Conservation (phyloP, 768 basidiomycete species). For the Lactarius sp. region DNA sequence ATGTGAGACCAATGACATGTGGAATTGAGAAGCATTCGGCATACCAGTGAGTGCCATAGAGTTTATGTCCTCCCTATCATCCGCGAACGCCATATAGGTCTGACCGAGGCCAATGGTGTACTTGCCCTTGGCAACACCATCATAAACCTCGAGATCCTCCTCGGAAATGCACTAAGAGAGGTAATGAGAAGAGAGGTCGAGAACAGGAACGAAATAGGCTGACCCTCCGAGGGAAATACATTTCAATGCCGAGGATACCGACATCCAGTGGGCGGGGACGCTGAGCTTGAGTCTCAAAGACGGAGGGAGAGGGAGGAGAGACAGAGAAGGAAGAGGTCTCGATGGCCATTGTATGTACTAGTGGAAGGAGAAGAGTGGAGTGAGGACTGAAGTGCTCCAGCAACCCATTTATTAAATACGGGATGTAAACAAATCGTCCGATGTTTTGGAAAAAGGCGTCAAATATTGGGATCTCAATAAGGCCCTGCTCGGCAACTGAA, state of each 20-base stretch:
- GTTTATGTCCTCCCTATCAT: slow-evolving; percentile 99
- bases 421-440: slow-evolving; percentile 19
- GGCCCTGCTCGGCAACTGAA: too few relatives aligned
- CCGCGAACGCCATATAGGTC: slow-evolving; percentile 97
- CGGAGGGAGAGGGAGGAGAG: slow-evolving; percentile 13
- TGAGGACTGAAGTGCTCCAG: not conserved
- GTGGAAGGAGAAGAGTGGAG: not conserved
- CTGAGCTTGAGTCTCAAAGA: slow-evolving; percentile 24
- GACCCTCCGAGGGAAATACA: slow-evolving; percentile 26
- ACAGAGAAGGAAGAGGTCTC: slow-evolving; percentile 10
- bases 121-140: slow-evolving; percentile 60
- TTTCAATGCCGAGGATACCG: slow-evolving; percentile 26
- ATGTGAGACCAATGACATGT: slow-evolving; percentile 4
- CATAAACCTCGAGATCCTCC: slow-evolving; percentile 54
- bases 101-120: slow-evolving; percentile 99
- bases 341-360: slow-evolving; percentile 24
- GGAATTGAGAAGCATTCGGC: slow-evolving; percentile 29
- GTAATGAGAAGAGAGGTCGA: not conserved
- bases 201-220: not conserved
- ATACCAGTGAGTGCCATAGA: slow-evolving; percentile 91
- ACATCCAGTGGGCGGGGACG: slow-evolving; percentile 26
- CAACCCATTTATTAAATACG: slow-evolving; percentile 18
- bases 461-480: not conserved
- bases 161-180: slow-evolving; percentile 83
- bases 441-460: slow-evolving; percentile 24